Percentiles rank a stretch among this genome's conserved stretches.
These are phyloP conservation scores for Naganishia onofrii DNA, from an alignment of 768 basidiomycete species.

Conservation along the genomic window DNA sequence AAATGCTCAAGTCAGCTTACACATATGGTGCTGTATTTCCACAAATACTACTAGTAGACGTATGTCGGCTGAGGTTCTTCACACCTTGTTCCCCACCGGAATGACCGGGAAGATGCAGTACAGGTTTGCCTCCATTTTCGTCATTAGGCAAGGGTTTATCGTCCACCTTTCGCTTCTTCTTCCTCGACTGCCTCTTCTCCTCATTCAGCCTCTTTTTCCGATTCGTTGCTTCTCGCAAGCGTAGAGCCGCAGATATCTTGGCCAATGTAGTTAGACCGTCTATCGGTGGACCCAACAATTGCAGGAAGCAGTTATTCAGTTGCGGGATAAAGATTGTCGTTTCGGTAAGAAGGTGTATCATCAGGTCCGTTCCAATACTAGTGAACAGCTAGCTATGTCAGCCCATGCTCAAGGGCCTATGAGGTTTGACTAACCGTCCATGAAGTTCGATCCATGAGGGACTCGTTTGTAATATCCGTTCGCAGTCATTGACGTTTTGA, in stretches of 20 bases:
- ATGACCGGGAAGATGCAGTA: conserved; percentile 39
- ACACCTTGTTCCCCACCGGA: conserved; percentile 24
- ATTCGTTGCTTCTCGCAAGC: background rate
- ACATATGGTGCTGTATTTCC: background rate
- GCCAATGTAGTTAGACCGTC: conserved; percentile 54
- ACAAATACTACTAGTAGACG: background rate
- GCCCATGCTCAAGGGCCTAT: background rate
- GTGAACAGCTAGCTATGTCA: background rate
- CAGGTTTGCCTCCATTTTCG: conserved; percentile 35
- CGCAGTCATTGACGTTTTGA: conserved; percentile 41
- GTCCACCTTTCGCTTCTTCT: conserved; percentile 1
- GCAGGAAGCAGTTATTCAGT: conserved; percentile 79
- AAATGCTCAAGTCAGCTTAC: background rate
- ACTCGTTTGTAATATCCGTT: conserved; percentile 34
- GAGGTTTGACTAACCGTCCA: conserved; percentile 23
- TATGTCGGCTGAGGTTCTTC: conserved; percentile 6
- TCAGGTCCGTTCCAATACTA: conserved; percentile 73
- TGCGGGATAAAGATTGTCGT: conserved; percentile 66
- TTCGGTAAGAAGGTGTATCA: conserved; percentile 67
- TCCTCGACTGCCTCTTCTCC: background rate
- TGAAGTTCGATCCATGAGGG: conserved; percentile 40
- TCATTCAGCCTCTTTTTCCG: conserved; percentile 24
- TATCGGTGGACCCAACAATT: conserved; percentile 73
- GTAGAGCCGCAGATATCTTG: conserved; percentile 16
- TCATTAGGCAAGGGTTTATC: background rate